A percentile compares a stretch with the other conserved stretches of the same genome.
These are phyloP conservation scores for Trichoderma virens DNA, from an alignment of 495 filamentous ascomycete species.

Conservation along the genomic window DNA sequence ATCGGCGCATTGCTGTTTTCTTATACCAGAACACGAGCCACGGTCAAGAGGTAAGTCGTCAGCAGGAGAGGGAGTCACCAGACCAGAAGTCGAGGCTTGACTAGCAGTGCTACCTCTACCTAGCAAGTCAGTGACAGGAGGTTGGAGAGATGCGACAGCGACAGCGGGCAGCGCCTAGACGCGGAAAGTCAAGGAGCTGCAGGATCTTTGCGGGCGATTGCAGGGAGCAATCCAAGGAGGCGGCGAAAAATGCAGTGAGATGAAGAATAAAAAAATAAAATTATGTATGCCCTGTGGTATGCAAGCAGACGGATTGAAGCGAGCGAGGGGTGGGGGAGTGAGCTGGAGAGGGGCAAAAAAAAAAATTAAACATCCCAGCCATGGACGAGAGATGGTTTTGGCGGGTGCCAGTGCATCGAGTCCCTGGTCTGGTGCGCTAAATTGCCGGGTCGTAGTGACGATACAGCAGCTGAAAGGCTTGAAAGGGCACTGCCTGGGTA, in stretches of 20 bases:
- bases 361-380: too few relatives aligned
- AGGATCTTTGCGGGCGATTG: neutral
- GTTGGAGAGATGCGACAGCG: neutral
- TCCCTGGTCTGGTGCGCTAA: too few relatives aligned
- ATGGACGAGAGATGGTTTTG: too few relatives aligned
- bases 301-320: neutral
- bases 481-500: too few relatives aligned
- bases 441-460: too few relatives aligned
- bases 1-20: neutral
- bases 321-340: neutral
- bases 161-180: neutral
- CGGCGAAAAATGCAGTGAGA: neutral
- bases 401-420: too few relatives aligned
- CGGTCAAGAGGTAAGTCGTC: neutral
- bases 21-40: too few relatives aligned
- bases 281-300: neutral
- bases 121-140: neutral
- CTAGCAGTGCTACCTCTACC: neutral
- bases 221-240: neutral
- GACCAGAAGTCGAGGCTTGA: neutral
- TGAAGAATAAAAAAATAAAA: neutral
- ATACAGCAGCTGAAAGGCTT: too few relatives aligned
- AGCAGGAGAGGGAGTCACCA: slow-evolving; percentile 3
- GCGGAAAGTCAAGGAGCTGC: neutral
- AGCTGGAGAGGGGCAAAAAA: neutral